phyloP scores from a whole-genome alignment of 139 green algal species.

The Pycnococcus provasolii region DNA sequence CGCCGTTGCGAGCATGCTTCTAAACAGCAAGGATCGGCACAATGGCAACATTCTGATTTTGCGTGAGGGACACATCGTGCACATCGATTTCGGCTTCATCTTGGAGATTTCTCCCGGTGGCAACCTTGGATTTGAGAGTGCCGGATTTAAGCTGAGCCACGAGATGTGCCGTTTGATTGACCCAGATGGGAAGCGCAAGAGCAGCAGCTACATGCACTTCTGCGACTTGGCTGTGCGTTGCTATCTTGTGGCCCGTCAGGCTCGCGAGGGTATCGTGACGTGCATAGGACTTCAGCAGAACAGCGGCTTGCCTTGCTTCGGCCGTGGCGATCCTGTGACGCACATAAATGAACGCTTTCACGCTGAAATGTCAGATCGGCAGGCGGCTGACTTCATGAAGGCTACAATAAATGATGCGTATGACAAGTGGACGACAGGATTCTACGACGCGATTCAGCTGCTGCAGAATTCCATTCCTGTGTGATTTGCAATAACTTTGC shows the following conservation, averaged over 20 bases:
- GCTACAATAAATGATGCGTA: conserved; percentile 67
- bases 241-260: conserved; percentile 62
- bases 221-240: conserved; percentile 55
- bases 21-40: conserved; percentile 85
- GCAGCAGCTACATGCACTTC: conserved; percentile 31
- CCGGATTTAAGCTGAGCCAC: conserved; percentile 87
- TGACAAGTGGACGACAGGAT: conserved; percentile 81
- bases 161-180: conserved; percentile 46
- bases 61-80: conserved; percentile 53
- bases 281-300: conserved; percentile 35
- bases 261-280: conserved; percentile 32
- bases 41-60: conserved; percentile 97
- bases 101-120: conserved; percentile 64
- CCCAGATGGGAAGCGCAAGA: conserved; percentile 34
- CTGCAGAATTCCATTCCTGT: conserved; percentile 52
- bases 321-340: conserved; percentile 46
- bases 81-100: conserved; percentile 54
- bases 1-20: conserved; percentile 73
- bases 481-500: conserved; percentile 9
- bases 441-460: conserved; percentile 84
- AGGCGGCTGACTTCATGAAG: conserved; percentile 65
- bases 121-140: conserved; percentile 79
- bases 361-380: conserved; percentile 52
- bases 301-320: conserved; percentile 66
- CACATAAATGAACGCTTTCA: conserved; percentile 54